Conservation (phyloP, 2,329 filamentous ascomycete species). For the Herpotrichia juniperi region DNA sequence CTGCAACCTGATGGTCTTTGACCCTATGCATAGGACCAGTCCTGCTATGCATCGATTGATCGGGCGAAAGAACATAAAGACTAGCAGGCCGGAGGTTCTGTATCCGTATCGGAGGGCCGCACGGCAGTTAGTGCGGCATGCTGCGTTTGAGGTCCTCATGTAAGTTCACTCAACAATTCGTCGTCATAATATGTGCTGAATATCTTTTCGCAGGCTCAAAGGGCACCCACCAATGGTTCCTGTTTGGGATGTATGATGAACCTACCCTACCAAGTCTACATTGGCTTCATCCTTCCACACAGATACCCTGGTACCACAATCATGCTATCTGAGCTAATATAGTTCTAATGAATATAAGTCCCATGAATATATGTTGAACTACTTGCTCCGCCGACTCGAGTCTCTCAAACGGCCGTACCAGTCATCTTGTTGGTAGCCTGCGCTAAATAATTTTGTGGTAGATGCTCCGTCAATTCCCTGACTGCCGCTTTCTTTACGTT, state of each 20-base stretch:
- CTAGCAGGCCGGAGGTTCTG: conserved; percentile 62
- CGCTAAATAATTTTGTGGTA: conserved; percentile 34
- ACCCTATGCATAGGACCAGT: conserved; percentile 80
- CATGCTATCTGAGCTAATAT: conserved; percentile 16
- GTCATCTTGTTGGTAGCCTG: background rate
- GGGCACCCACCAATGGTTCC: conserved; percentile 46
- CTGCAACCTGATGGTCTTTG: conserved; percentile 80
- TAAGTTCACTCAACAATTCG: conserved; percentile 49
- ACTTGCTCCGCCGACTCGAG: background rate
- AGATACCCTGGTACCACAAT: conserved; percentile 19
- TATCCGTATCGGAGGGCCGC: conserved; percentile 71
- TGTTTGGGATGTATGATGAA: conserved; percentile 49
- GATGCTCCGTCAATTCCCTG: conserved; percentile 45
- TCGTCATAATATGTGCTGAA: background rate
- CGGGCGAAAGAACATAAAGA: conserved; percentile 55
- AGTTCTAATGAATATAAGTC: too few relatives aligned
- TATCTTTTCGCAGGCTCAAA: conserved; percentile 32
- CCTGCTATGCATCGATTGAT: conserved; percentile 65
- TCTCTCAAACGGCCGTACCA: background rate
- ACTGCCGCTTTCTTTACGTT: conserved; percentile 44
- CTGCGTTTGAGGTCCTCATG: conserved; percentile 81
- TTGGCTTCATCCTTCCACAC: conserved; percentile 11
- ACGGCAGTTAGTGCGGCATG: conserved; percentile 71
- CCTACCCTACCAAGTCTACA: conserved; percentile 1
- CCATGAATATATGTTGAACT: background rate